These are phyloP conservation scores for Physcia stellaris DNA, from an alignment of 495 filamentous ascomycete genomes.

Conservation along the genomic window DNA sequence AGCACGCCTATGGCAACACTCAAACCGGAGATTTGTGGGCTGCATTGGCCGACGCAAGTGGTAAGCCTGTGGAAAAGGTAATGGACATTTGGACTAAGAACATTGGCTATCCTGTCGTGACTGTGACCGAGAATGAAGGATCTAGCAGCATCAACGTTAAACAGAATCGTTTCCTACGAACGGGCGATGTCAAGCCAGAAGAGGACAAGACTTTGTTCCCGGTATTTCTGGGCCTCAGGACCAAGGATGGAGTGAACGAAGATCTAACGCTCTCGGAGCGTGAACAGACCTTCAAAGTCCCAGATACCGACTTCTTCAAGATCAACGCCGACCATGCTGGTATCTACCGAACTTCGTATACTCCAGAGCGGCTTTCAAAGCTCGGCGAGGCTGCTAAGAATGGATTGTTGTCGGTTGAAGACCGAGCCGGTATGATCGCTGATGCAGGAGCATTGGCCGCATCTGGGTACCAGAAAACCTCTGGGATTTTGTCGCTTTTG, in stretches of 20 bases:
- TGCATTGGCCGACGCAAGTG: conserved; percentile 77
- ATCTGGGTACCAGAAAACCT: conserved; percentile 87
- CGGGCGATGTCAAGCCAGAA: conserved; percentile 50
- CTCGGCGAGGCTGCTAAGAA: conserved; percentile 65
- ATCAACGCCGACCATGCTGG: conserved; percentile 54
- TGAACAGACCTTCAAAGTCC: conserved; percentile 56
- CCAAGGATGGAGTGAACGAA: conserved; percentile 43
- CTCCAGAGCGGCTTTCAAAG: conserved; percentile 44
- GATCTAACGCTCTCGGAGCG: conserved; percentile 53
- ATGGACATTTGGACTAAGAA: conserved; percentile 62
- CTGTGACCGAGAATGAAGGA: conserved; percentile 39
- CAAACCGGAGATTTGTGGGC: conserved; percentile 85
- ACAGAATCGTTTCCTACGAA: conserved; percentile 56
- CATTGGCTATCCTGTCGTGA: conserved; percentile 51
- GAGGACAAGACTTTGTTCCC: conserved; percentile 61
- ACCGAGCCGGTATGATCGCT: conserved; percentile 89
- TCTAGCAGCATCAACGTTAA: conserved; percentile 38
- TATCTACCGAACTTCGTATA: conserved; percentile 51
- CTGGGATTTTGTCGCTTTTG: conserved; percentile 71
- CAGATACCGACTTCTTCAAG: conserved; percentile 52
- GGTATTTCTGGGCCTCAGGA: conserved; percentile 45
- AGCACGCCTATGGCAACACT: conserved; percentile 69
- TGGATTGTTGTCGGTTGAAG: conserved; percentile 79
- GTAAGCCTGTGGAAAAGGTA: conserved; percentile 67
- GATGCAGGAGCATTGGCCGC: conserved; percentile 84